phyloP scores from a whole-genome alignment of 176 grass and related monocot species.

The Aegilops speltoides region DNA sequence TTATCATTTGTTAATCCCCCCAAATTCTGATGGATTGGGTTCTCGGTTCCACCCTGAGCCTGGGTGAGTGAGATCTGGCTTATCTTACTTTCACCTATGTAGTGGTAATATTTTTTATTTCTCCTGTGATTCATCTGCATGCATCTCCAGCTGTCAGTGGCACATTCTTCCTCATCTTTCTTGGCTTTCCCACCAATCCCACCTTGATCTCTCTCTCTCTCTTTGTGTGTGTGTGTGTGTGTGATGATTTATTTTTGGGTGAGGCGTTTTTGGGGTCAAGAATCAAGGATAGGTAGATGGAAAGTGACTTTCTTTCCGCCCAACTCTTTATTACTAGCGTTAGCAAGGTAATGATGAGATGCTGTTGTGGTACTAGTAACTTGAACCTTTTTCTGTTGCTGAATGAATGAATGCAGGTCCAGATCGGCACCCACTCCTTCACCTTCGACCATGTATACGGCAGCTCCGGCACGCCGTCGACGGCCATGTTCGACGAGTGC shows the following conservation, averaged over 20 bases:
- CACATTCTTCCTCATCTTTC: constrained; percentile 15
- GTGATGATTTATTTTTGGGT: neutral
- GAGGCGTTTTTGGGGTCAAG: constrained; percentile 13
- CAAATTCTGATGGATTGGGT: neutral
- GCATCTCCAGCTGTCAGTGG: constrained; percentile 6
- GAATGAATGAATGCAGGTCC: constrained; percentile 51
- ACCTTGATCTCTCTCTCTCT: neutral
- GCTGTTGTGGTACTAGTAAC: neutral
- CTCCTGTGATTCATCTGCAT: neutral
- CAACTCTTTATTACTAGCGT: neutral
- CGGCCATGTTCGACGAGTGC: constrained; percentile 88
- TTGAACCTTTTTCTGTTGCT: neutral
- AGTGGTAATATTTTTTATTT: neutral
- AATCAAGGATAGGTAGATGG: constrained; percentile 4
- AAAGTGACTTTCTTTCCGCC: constrained; percentile 37
- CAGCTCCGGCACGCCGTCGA: constrained; percentile 58
- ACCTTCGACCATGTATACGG: constrained; percentile 98
- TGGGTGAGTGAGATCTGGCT: constrained; percentile 22
- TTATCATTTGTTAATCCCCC: neutral
- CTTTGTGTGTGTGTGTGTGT: neutral
- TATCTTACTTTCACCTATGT: neutral
- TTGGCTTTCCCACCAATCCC: constrained; percentile 13
- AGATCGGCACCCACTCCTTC: constrained; percentile 96
- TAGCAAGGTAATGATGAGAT: constrained; percentile 5
- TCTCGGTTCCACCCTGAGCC: neutral